A percentile compares a stretch with the other conserved stretches of the same genome.
These are phyloP conservation scores for Emergomyces pasteurianus DNA, from an alignment of 2,329 filamentous ascomycete species.

Conservation along the genomic window DNA sequence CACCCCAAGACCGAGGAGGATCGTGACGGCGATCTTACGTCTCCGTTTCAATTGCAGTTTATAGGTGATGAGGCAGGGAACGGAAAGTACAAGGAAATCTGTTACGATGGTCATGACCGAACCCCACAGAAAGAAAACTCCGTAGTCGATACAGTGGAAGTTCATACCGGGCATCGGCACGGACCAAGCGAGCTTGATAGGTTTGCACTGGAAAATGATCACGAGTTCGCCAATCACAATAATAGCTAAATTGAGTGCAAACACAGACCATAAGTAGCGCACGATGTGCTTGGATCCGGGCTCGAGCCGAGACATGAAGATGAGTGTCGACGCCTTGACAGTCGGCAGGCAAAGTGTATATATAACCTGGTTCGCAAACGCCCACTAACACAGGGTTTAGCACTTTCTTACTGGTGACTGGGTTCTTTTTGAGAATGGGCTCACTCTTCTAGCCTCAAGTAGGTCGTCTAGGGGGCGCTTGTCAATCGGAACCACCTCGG, in stretches of 20 bases:
- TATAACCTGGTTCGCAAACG: slow-evolving; percentile 19
- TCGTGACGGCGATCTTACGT: slow-evolving; percentile 19
- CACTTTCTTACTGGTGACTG: not conserved
- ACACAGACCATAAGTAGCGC: slow-evolving; percentile 13
- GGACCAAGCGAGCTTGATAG: slow-evolving; percentile 13
- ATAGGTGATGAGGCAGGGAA: slow-evolving; percentile 22
- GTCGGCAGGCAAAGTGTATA: slow-evolving; percentile 21
- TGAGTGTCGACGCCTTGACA: slow-evolving; percentile 20
- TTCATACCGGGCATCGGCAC: slow-evolving; percentile 10
- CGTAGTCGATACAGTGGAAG: slow-evolving; percentile 18
- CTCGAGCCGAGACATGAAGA: slow-evolving; percentile 21
- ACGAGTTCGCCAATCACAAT: slow-evolving; percentile 17
- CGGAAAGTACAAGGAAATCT: slow-evolving; percentile 19
- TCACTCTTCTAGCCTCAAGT: slow-evolving; percentile 4
- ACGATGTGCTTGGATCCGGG: slow-evolving; percentile 15
- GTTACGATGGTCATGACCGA: slow-evolving; percentile 21
- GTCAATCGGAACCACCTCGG: slow-evolving; percentile 13
- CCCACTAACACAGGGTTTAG: slow-evolving; percentile 10
- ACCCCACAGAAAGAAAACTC: slow-evolving; percentile 17
- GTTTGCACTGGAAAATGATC: slow-evolving; percentile 22
- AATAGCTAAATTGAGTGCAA: slow-evolving; percentile 12
- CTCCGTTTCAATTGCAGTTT: slow-evolving; percentile 18
- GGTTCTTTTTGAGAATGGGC: not conserved
- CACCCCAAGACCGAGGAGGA: slow-evolving; percentile 19
- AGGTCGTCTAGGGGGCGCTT: not conserved